These are phyloP conservation scores for Tetrapisispora fleetii DNA, from an alignment of 805 yeast genomes.

Conservation along the genomic window DNA sequence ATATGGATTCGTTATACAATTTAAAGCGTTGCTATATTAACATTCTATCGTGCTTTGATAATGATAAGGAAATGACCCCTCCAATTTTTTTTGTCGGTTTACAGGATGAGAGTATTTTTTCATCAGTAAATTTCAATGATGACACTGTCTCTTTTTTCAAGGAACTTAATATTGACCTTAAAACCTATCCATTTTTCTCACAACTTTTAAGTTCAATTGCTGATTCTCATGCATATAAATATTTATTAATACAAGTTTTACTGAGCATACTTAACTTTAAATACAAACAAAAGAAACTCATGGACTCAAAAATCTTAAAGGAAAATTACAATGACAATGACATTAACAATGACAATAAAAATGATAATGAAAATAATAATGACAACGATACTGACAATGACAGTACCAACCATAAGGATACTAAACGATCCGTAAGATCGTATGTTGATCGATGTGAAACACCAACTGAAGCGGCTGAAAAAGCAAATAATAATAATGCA, in stretches of 20 bases:
- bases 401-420: no score
- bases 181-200: background rate
- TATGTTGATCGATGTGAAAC: no score
- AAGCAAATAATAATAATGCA: no score
- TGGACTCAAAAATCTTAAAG: background rate
- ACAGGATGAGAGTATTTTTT: conserved; percentile 11
- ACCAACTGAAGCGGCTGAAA: no score
- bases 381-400: no score
- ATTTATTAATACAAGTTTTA: background rate
- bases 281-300: background rate
- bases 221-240: background rate
- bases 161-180: background rate
- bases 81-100: conserved; percentile 18
- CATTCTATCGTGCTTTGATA: conserved; percentile 11
- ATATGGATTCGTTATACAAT: conserved; percentile 13
- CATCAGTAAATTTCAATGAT: background rate
- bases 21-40: conserved; percentile 12
- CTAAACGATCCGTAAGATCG: no score
- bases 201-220: background rate
- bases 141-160: background rate
- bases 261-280: background rate
- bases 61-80: conserved; percentile 10
- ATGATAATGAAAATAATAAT: no score
- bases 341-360: no score
- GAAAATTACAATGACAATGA: background rate